Evolutionary conservation across 768 basidiomycete species (phyloP).

Genomic region (Amanita rimosa): DNA sequence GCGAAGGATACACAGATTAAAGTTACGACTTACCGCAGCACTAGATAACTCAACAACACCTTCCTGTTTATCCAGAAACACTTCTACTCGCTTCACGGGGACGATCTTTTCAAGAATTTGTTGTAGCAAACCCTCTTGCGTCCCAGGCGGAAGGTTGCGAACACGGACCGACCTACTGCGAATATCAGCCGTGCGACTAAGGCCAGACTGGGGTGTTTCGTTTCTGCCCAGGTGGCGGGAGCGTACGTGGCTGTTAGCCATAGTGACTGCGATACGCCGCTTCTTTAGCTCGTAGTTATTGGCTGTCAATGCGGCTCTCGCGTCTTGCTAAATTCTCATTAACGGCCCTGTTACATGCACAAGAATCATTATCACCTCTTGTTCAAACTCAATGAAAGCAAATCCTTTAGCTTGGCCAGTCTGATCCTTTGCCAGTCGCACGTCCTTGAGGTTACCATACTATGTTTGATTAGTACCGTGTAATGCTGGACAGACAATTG

Average conservation of each 20-base stretch:
- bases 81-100: constrained; percentile 57
- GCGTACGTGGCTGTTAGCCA: constrained; percentile 64
- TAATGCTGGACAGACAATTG: background rate
- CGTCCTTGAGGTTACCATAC: constrained; percentile 77
- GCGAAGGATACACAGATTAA: background rate
- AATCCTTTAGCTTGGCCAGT: constrained; percentile 70
- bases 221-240: constrained; percentile 30
- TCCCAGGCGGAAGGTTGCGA: constrained; percentile 57
- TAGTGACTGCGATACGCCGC: constrained; percentile 80
- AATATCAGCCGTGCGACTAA: constrained; percentile 42
- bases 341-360: background rate
- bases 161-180: constrained; percentile 68
- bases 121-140: constrained; percentile 88
- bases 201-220: constrained; percentile 39
- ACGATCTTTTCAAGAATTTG: constrained; percentile 78
- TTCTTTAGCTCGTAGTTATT: constrained; percentile 88
- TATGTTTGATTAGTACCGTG: constrained; percentile 17
- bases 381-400: constrained; percentile 86
- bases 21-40: constrained; percentile 38
- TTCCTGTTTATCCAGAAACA: constrained; percentile 51
- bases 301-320: constrained; percentile 57
- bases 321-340: constrained; percentile 41
- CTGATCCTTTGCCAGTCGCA: constrained; percentile 69
- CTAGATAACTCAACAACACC: constrained; percentile 58
- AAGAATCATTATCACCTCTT: constrained; percentile 44